Evolutionary conservation across 2,329 filamentous ascomycete genomes (phyloP).

Genomic region (Colletotrichum cereale): DNA sequence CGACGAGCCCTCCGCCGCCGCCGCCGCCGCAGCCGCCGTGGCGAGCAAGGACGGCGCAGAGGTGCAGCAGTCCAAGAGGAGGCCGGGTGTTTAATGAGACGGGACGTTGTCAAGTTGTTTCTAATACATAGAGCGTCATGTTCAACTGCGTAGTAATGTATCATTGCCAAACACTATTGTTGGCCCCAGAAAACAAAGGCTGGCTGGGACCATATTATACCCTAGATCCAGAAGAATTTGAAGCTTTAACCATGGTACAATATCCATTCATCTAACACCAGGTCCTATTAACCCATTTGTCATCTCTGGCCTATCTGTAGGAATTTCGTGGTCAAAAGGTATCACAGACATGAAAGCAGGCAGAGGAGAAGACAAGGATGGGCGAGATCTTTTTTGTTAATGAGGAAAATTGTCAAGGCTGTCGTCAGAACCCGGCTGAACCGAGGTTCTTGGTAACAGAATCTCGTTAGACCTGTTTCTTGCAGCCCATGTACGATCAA

Average conservation of each 20-base stretch:
- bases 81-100: neutral
- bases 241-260: too few relatives aligned
- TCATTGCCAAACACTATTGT: neutral
- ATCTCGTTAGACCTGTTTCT: neutral
- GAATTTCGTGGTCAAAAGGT: neutral
- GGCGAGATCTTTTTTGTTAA: too few relatives aligned
- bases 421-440: neutral
- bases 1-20: constrained; percentile 8
- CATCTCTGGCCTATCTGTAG: neutral
- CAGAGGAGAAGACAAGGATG: neutral
- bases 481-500: neutral
- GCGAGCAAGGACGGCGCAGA: constrained; percentile 21
- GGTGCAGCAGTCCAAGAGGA: constrained; percentile 4
- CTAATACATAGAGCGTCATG: neutral
- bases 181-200: neutral
- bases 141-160: constrained; percentile 17
- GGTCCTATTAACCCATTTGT: neutral
- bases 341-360: neutral
- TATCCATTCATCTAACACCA: too few relatives aligned
- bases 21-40: neutral
- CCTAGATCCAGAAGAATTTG: too few relatives aligned
- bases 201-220: neutral
- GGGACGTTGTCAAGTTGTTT: neutral
- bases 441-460: neutral
- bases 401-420: neutral